These are phyloP conservation scores for Orychophragmus violaceus DNA, from an alignment of 345 rosid genomes.

Conservation along the genomic window DNA sequence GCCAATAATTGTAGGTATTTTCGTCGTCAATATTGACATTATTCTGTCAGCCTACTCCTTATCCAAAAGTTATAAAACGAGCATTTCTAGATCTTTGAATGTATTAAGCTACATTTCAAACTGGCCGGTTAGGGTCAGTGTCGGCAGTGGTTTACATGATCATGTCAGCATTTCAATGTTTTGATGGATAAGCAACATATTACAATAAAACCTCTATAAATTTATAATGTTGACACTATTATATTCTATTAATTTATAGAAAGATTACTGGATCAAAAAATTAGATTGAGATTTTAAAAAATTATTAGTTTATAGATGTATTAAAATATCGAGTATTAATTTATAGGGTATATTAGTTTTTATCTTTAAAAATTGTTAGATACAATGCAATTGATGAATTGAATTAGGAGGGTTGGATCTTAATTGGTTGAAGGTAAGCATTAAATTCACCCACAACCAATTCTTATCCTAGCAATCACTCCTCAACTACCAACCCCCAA, in stretches of 20 bases:
- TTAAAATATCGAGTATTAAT: too few relatives aligned
- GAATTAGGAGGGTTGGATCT: constrained; percentile 1
- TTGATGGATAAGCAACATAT: background rate
- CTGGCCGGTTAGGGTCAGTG: background rate
- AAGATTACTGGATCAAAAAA: too few relatives aligned
- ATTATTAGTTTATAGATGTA: too few relatives aligned
- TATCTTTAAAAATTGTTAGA: background rate
- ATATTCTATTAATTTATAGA: too few relatives aligned
- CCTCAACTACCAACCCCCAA: constrained; percentile 13
- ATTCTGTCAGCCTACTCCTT: background rate
- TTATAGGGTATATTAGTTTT: too few relatives aligned
- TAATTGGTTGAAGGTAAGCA: constrained; percentile 13
- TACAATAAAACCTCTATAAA: too few relatives aligned
- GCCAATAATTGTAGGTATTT: background rate
- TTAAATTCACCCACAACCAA: constrained; percentile 25
- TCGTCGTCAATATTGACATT: background rate
- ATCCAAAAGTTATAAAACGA: background rate
- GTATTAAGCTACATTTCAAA: background rate
- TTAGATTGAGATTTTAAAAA: too few relatives aligned
- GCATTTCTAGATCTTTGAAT: background rate
- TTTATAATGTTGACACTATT: too few relatives aligned
- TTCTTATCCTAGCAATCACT: constrained; percentile 12
- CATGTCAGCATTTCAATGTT: background rate
- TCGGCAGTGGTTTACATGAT: too few relatives aligned
- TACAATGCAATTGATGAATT: background rate